Percentiles rank a stretch among this genome's conserved stretches.
These are phyloP conservation scores for Quercus rubra DNA, from an alignment of 306 rosid species.

Conservation along the genomic window DNA sequence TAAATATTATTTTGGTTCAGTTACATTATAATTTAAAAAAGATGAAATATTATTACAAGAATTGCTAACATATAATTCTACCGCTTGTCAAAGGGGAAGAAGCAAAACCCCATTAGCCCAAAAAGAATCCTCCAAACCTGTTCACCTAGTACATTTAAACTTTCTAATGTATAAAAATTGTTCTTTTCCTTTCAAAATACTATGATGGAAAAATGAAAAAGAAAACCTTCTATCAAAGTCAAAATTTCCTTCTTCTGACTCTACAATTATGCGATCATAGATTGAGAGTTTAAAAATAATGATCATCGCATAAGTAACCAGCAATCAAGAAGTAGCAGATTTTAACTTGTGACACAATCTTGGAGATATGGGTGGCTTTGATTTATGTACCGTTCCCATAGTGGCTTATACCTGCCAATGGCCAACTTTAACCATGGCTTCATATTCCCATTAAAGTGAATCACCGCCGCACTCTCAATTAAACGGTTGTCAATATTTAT, in stretches of 20 bases:
- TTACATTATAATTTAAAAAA: conserved; percentile 40
- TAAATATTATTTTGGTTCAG: conserved; percentile 29
- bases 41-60: conserved; percentile 65
- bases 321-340: conserved; percentile 57
- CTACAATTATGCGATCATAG: conserved; percentile 45
- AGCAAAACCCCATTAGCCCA: conserved; percentile 51
- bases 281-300: conserved; percentile 29
- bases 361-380: conserved; percentile 73
- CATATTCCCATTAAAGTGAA: conserved; percentile 95
- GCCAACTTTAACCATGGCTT: conserved; percentile 97
- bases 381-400: conserved; percentile 89
- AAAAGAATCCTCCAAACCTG: conserved; percentile 54
- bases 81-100: conserved; percentile 45
- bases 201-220: conserved; percentile 31
- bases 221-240: conserved; percentile 47
- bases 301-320: conserved; percentile 40
- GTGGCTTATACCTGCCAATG: conserved; percentile 76
- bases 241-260: conserved; percentile 80
- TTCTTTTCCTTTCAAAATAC: conserved; percentile 44
- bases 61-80: conserved; percentile 51
- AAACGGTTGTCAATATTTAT: conserved; percentile 80
- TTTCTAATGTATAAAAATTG: conserved; percentile 60
- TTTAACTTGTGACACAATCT: conserved; percentile 74
- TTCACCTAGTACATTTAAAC: conserved; percentile 48
- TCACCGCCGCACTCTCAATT: conserved; percentile 88